phyloP scores from a whole-genome alignment of 163 green algal species.

The Chlorella variabilis region DNA sequence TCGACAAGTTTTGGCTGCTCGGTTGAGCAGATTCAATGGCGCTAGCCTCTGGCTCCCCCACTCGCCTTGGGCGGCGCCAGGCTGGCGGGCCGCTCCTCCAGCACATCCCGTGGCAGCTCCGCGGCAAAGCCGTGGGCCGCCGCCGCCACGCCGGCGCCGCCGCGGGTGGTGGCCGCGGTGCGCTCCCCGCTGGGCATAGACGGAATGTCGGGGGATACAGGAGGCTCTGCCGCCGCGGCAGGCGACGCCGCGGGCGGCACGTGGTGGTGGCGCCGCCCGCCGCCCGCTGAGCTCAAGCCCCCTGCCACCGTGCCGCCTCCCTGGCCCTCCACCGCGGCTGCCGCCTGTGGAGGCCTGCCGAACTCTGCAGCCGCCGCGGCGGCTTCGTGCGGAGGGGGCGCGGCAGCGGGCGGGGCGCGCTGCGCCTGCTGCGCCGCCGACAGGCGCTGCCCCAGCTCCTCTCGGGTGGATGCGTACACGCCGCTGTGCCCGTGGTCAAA shows the following conservation, averaged over 20 bases:
- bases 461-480: neutral
- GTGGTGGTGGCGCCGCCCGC: neutral
- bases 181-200: neutral
- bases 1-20: too few species aligned
- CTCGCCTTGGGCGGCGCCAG: neutral
- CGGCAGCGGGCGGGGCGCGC: neutral
- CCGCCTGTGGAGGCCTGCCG: neutral
- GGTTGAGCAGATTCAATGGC: too few species aligned
- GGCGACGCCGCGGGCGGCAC: neutral
- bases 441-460: neutral
- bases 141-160: neutral
- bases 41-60: too few species aligned
- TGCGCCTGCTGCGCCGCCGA: neutral
- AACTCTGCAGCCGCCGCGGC: neutral
- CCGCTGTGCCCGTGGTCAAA: slow-evolving; percentile 14
- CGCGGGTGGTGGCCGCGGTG: slow-evolving; percentile 3
- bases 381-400: neutral
- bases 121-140: slow-evolving; percentile 19
- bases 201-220: neutral
- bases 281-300: neutral
- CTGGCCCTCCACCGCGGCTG: neutral
- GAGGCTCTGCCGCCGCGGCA: neutral
- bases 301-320: neutral
- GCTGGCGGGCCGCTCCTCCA: neutral
- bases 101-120: neutral